Conservation (phyloP, 2,329 filamentous ascomycete genomes). For the Phoma sp. region DNA sequence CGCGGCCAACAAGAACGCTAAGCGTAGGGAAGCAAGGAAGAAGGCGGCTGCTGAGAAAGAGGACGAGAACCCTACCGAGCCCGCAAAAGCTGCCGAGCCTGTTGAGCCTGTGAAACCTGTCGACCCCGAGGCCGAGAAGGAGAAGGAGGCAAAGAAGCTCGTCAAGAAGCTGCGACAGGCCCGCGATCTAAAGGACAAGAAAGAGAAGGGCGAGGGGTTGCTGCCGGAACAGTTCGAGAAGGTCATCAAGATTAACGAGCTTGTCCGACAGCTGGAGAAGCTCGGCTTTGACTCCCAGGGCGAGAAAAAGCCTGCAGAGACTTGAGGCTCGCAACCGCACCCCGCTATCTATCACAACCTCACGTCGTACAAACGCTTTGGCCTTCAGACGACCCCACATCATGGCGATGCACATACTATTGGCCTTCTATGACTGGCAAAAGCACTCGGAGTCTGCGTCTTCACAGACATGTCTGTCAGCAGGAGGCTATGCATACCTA, state of each 20-base stretch:
- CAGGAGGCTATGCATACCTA: not conserved
- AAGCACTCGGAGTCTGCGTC: not conserved
- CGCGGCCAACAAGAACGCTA: constrained; percentile 83
- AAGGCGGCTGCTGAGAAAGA: constrained; percentile 55
- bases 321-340: constrained; percentile 24
- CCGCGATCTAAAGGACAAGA: constrained; percentile 87
- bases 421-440: not conserved
- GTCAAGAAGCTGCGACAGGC: constrained; percentile 97
- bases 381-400: not conserved
- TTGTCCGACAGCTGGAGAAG: constrained; percentile 84
- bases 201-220: constrained; percentile 81
- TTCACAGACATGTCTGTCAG: not conserved
- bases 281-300: constrained; percentile 85
- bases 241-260: constrained; percentile 94
- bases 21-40: constrained; percentile 72
- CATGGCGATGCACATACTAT: not conserved
- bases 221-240: constrained; percentile 96
- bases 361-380: not conserved
- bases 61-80: constrained; percentile 46
- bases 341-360: not conserved
- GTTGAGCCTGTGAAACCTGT: constrained; percentile 35
- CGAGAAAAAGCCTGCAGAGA: constrained; percentile 63
- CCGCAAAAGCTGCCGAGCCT: constrained; percentile 23
- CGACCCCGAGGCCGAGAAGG: constrained; percentile 78
- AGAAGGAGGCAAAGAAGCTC: constrained; percentile 91